A percentile compares a stretch with the other conserved stretches of the same genome.
Conservation (phyloP, 2,329 filamentous ascomycete genomes). For the Reticulascus tulasneorum region DNA sequence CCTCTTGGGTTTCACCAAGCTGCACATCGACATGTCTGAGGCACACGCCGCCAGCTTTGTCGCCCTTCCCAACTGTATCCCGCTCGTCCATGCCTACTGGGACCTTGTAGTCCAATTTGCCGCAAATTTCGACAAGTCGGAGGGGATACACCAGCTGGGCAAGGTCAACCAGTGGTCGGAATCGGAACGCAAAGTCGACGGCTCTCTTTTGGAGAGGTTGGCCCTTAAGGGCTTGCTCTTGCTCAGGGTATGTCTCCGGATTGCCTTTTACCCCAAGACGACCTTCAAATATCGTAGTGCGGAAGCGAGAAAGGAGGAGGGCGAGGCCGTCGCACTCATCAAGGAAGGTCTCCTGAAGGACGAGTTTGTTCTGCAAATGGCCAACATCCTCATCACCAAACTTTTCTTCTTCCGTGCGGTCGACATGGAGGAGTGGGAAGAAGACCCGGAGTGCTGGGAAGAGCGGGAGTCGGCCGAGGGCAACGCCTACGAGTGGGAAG, state of each 20-base stretch:
- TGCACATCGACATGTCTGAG: conserved; percentile 83
- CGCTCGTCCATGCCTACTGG: conserved; percentile 83
- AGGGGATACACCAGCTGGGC: conserved; percentile 46
- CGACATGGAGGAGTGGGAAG: conserved; percentile 88
- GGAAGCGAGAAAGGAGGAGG: conserved; percentile 72
- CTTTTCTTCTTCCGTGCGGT: conserved; percentile 83
- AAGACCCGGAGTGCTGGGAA: conserved; percentile 95
- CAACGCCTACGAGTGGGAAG: conserved; percentile 86
- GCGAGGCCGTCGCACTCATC: conserved; percentile 63
- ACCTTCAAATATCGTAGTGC: conserved; percentile 79
- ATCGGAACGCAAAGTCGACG: conserved; percentile 49
- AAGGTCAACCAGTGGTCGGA: conserved; percentile 26
- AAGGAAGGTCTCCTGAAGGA: conserved; percentile 72
- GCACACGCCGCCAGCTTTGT: conserved; percentile 79
- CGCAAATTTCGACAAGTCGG: conserved; percentile 63
- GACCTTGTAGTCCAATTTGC: conserved; percentile 72
- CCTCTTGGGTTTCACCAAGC: conserved; percentile 82
- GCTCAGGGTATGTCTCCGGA: conserved; percentile 76
- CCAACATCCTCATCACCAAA: conserved; percentile 78
- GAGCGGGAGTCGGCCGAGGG: conserved; percentile 79
- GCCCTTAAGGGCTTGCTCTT: conserved; percentile 80
- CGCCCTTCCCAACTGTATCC: conserved; percentile 72
- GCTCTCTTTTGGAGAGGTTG: conserved; percentile 70
- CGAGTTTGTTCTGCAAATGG: conserved; percentile 73
- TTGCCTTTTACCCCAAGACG: conserved; percentile 75